Evolutionary conservation across 305 asterid genomes (phyloP).

Genomic region (Coffea humblotiana): DNA sequence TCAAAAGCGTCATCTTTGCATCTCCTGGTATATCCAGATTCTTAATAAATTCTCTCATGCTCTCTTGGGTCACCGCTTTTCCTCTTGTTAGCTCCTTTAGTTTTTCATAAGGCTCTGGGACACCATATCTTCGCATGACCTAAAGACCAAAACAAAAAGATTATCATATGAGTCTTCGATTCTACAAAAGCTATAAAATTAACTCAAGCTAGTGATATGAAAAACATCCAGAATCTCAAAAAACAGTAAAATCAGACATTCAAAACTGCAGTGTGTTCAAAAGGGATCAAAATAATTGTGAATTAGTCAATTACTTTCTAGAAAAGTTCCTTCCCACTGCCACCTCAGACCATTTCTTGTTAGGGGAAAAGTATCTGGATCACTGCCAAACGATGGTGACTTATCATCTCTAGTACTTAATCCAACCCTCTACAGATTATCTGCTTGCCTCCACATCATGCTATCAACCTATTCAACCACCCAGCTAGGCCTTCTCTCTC

Average conservation of each 20-base stretch:
- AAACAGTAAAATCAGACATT: not conserved
- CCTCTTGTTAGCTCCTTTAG: constrained; percentile 91
- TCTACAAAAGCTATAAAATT: not conserved
- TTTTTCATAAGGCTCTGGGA: constrained; percentile 94
- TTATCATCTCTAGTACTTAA: not conserved
- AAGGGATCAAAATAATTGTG: not conserved
- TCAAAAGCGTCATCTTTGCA: constrained; percentile 60
- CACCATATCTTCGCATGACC: constrained; percentile 89
- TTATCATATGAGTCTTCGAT: not conserved
- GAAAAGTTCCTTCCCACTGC: not conserved
- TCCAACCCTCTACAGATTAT: too few relatives aligned
- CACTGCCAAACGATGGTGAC: not conserved
- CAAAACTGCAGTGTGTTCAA: not conserved
- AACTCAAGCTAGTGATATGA: not conserved
- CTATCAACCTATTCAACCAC: not conserved
- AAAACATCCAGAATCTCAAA: not conserved
- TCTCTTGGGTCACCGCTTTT: constrained; percentile 62
- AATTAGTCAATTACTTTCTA: not conserved
- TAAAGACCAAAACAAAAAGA: constrained; percentile 13
- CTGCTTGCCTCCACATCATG: not conserved
- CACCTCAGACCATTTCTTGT: too few relatives aligned
- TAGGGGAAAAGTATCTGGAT: too few relatives aligned
- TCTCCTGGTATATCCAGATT: constrained; percentile 62
- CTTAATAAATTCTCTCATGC: constrained; percentile 65
- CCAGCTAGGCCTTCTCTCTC: not conserved